Base-by-base conservation (phyloP, 345 rosid species). In the Eucalyptus brandiana region DNA sequence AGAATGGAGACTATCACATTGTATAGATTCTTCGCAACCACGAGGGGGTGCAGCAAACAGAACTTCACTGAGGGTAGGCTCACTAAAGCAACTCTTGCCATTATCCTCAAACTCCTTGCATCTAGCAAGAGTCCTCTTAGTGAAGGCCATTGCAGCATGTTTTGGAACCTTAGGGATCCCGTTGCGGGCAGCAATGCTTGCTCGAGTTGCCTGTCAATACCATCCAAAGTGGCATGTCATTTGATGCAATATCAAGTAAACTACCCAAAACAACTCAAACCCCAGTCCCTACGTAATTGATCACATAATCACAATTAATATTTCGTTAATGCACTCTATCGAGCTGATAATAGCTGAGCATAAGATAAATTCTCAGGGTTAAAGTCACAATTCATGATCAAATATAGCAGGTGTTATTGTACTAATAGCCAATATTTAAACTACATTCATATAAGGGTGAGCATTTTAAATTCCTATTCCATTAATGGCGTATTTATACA, bases 21-120 rank as follows among this genome's bases (percentile, higher is more conserved):
- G 89, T 87, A 65, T 53, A 76, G 92, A 56, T 86, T 88, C 93
- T 62, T 87, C 83, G 62, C 80, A 89, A 67, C 28, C 83, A 76
- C 50, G 32, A 88, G 90, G 88, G 86, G 94, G 90, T 53, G 91
- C 34, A 87, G 93, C 91, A 48, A 90, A 89, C 88, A 94, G 90
- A 89, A 90, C 90, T 89, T 95, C 96, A 37, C 91, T 92, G 80
- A 93, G 91, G 85, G 92, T 69, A 91, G 96, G 93, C 65, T 95
- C 95, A 47, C 91, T 69, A 86, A 94, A 95, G 92, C 97, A 93
- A 88, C 95, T 94, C 89, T 90, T 91, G 67, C 94, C 97, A 21
- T 95, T 92, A 62, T 93, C 94, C 90, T 93, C 93, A 86, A 93
- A 94, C 89, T 93, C 93, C 60, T 85, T 92, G 76, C 94, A 94